Percentiles rank a stretch among this genome's conserved stretches.
Conservation (phyloP, 345 rosid genomes). For the Zanthoxylum bungeanum region DNA sequence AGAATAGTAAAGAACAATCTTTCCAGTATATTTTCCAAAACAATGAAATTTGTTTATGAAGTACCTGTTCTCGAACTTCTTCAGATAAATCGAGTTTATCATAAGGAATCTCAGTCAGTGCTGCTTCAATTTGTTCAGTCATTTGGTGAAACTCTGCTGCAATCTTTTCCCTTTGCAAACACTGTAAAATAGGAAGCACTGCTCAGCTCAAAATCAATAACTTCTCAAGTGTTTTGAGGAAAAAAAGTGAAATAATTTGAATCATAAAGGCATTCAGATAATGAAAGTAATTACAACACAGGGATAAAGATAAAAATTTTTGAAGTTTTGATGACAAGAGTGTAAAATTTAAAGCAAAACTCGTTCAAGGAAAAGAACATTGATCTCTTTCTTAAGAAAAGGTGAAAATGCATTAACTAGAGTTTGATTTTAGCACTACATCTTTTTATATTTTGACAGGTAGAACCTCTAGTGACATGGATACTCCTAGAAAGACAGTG, state of each 20-base stretch:
- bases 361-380: no score
- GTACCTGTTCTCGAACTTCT: constrained; percentile 92
- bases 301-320: background rate
- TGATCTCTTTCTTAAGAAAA: background rate
- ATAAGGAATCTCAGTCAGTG: constrained; percentile 62
- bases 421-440: background rate
- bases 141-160: constrained; percentile 44
- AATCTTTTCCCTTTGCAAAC: constrained; percentile 34
- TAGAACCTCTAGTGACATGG: background rate
- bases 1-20: background rate
- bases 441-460: background rate
- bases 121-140: constrained; percentile 70
- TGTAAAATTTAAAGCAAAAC: no score
- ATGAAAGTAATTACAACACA: background rate
- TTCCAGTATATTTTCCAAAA: background rate
- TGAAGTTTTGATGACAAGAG: background rate
- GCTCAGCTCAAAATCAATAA: background rate
- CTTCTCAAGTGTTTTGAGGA: background rate
- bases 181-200: background rate
- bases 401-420: background rate
- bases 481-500: background rate
- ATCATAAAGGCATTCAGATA: background rate
- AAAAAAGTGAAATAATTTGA: background rate
- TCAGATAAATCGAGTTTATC: constrained; percentile 59
- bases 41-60: background rate